phyloP scores from a whole-genome alignment of 768 basidiomycete species.

The Collybia mongolica region DNA sequence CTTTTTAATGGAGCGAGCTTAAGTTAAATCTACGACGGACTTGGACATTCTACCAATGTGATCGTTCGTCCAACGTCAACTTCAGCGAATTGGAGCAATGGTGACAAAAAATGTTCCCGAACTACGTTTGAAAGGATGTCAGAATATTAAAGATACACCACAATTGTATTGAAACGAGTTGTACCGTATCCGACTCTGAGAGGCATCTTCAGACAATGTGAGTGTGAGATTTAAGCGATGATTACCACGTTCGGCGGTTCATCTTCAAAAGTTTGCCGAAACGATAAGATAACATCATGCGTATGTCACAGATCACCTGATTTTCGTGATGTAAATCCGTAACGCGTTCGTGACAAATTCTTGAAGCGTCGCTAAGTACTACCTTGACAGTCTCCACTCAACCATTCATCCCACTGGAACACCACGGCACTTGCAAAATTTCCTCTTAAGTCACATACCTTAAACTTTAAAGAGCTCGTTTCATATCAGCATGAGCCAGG shows the following conservation, averaged over 20 bases:
- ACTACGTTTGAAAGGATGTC: constrained; percentile 36
- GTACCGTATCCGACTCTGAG: constrained; percentile 50
- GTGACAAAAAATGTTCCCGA: constrained; percentile 89
- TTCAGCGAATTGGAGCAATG: constrained; percentile 82
- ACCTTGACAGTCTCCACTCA: not conserved
- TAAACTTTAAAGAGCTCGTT: no score
- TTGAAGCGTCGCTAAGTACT: not conserved
- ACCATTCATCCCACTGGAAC: not conserved
- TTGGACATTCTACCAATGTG: constrained; percentile 85
- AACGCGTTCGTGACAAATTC: constrained; percentile 13
- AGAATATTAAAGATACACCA: not conserved
- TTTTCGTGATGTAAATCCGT: not conserved
- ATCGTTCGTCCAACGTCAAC: constrained; percentile 72
- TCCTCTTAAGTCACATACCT: no score
- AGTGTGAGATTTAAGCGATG: not conserved
- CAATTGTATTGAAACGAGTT: not conserved
- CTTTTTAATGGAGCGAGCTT: not conserved
- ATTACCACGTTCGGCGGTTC: no score
- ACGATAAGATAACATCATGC: constrained; percentile 11
- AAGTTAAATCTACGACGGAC: constrained; percentile 36
- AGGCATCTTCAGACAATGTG: constrained; percentile 22
- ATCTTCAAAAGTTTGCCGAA: not conserved
- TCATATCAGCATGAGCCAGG: no score
- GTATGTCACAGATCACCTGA: not conserved
- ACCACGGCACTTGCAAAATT: no score